Percentiles rank a stretch among this genome's conserved stretches.
phyloP scores from a whole-genome alignment of 1,284 basidiomycete genomes.

The Ganoderma resinaceum region DNA sequence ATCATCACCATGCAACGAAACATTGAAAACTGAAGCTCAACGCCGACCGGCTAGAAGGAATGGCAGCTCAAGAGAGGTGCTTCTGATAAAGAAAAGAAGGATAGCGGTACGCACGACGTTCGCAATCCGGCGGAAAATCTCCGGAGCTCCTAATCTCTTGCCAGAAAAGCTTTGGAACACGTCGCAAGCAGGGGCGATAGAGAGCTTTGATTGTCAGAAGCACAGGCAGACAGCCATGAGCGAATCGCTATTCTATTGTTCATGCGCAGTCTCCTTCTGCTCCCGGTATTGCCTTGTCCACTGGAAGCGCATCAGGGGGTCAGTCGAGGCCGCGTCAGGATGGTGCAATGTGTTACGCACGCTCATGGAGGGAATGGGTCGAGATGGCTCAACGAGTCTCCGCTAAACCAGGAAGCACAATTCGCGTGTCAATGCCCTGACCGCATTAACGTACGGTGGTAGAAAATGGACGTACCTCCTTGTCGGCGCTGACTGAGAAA shows the following conservation, averaged over 20 bases:
- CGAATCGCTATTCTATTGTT: constrained; percentile 6
- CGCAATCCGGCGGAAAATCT: background rate
- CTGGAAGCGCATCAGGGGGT: constrained; percentile 9
- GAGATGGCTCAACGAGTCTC: constrained; percentile 50
- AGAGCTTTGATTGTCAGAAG: background rate
- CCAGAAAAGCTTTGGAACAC: background rate
- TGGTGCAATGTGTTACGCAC: constrained; percentile 43
- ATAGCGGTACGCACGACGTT: background rate
- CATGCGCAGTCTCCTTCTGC: constrained; percentile 19
- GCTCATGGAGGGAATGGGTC: constrained; percentile 70
- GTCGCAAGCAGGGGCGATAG: background rate
- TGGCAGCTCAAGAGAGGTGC: background rate
- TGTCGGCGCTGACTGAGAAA: constrained; percentile 67
- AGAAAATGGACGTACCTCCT: constrained; percentile 57
- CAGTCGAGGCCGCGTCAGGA: background rate
- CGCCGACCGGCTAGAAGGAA: background rate
- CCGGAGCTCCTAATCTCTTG: background rate
- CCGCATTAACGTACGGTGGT: constrained; percentile 21
- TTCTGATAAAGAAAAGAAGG: background rate
- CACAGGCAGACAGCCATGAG: background rate
- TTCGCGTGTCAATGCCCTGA: background rate
- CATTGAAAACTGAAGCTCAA: background rate
- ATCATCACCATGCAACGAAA: background rate
- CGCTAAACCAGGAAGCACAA: constrained; percentile 21
- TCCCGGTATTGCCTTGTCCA: constrained; percentile 29